Base-by-base conservation (phyloP, 352 stramenopile genomes). In the Globisporangium apiculatum region DNA sequence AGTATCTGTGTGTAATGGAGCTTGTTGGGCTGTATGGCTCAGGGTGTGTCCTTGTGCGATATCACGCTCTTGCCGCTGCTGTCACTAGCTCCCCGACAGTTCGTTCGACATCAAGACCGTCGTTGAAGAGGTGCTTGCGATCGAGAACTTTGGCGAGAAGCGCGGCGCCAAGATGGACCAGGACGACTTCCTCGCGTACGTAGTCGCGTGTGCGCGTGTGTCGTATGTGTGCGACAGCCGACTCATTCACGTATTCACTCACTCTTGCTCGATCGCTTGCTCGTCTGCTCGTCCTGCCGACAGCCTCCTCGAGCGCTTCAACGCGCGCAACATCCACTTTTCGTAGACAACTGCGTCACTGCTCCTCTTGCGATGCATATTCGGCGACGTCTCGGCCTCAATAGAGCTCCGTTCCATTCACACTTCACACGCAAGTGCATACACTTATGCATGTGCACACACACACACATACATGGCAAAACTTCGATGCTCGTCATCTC, bases 271-370 rank as follows among this genome's bases (percentile, higher is more conserved):
- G 24, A 31, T 31, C 24, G 24, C 24, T 31, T 31, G 24, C 24
- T 31, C 24, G 24, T 31, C 24, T 31, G 24, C 24, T 31, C 24
- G 24, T 31, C 24, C 24, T 31, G 24, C 24, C 24, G 1, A 24
- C 56, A 93, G 81, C 17, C 60, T 99, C 37, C 79, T 99, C 18
- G 86, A 94, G 50, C 91, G 97, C 53, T 99, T 99, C 73, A 98
- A 99, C 65, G 76, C 87, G 18, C 93, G 87, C 58, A 94, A 97
- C 52, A 97, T 99, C 63, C 96, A 99, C 71, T 99, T 99, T 79
- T 95, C 88, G 7, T 91, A 83, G 68, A 31, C 24, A 31, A 31
- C 24, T 31, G 24, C 24, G 24, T 31, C 24, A 46, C 41, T 46
- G 41, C 9, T 46, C 5, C n/a, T 48, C 7, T 15, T 48, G 45